Base-by-base conservation (phyloP, 805 yeast genomes). In the Schizosaccharomyces cryophilus region DNA sequence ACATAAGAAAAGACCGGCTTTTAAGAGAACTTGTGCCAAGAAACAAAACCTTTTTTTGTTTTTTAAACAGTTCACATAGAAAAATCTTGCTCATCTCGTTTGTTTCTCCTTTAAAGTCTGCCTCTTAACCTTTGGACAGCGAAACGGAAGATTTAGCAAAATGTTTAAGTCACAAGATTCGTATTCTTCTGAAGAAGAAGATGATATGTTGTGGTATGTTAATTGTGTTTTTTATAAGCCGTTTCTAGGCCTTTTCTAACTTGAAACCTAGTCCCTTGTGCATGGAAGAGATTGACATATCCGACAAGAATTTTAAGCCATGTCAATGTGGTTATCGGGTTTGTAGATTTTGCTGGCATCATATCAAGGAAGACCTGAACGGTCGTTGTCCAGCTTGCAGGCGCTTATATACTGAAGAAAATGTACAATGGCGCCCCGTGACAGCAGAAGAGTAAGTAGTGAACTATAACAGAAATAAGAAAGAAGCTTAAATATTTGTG, bases 351-450 rank as follows among this genome's bases (percentile, higher is more conserved):
- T 93, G 99, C 72, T 93, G 90, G 77, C 93, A 93, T 74, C 90
- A 89, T 71, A 93, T 93, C 67, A 80, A 96, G 65, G 93, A 87
- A 65, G 90, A 90, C 67, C 75, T 90, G 64, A 89, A 89, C 70
- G 97, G 96, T 2, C 80, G 87, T 66, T 93, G 99, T 73, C 99
- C 99, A 1, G 97, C 95, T 1, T 93, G 99, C 72, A 85, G 99
- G 69, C 77, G 98, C 64, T 79, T 83, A 26, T 93, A 93, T 70
- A 95, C 88, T 65, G 98, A 93, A 69, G 95, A 87, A 65, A 81
- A 82, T 63, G 95, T 93, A 31, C 95, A 87, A 70, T 93, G 89
- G 72, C 84, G 81, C 64, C 79, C 82, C 60, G 76, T 93, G 61
- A 79, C 93, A 2, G 78, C 90, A 7, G 98, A 93, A 66, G 98